phyloP scores from a whole-genome alignment of 2,329 filamentous ascomycete species.

The Aureobasidium sp. region DNA sequence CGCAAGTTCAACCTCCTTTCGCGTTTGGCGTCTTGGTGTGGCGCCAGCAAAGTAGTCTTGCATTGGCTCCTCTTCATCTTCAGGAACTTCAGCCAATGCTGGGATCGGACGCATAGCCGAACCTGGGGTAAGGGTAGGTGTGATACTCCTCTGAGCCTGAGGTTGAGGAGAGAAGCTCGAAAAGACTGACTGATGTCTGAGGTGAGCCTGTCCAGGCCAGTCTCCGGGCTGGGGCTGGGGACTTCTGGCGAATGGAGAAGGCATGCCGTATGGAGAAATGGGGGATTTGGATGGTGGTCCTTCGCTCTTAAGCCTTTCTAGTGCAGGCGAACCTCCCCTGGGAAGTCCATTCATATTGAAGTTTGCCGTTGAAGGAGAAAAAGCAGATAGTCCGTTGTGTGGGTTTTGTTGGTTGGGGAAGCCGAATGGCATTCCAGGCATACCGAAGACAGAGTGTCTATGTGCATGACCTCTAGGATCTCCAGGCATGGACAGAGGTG shows the following conservation, averaged over 20 bases:
- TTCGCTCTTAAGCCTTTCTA: slow-evolving; percentile 29
- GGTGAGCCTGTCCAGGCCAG: slow-evolving; percentile 15
- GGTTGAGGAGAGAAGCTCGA: slow-evolving; percentile 22
- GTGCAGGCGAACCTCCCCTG: slow-evolving; percentile 38
- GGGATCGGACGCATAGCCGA: slow-evolving; percentile 37
- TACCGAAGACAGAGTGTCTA: slow-evolving; percentile 61
- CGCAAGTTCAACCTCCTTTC: slow-evolving; percentile 45
- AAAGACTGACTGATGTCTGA: slow-evolving; percentile 17
- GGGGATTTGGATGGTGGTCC: slow-evolving; percentile 31
- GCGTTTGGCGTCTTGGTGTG: slow-evolving; percentile 34
- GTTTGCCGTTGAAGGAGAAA: slow-evolving; percentile 30
- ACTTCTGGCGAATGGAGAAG: slow-evolving; percentile 1
- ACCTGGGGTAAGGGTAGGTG: slow-evolving; percentile 41
- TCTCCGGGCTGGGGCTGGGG: slow-evolving; percentile 10
- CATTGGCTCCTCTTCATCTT: slow-evolving; percentile 59
- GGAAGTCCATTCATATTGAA: slow-evolving; percentile 25
- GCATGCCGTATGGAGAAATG: slow-evolving; percentile 50
- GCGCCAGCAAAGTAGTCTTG: slow-evolving; percentile 17
- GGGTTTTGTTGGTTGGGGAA: slow-evolving; percentile 57
- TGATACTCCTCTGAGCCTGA: slow-evolving; percentile 22
- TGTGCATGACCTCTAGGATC: slow-evolving; percentile 54
- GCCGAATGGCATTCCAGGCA: slow-evolving; percentile 52
- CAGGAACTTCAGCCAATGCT: slow-evolving; percentile 62
- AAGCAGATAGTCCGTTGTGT: slow-evolving; percentile 40
- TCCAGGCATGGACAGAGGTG: slow-evolving; percentile 62